Percentiles rank a stretch among this genome's conserved stretches.
Conservation (phyloP, 768 basidiomycete genomes). For the Pleurotus citrinopileatus region DNA sequence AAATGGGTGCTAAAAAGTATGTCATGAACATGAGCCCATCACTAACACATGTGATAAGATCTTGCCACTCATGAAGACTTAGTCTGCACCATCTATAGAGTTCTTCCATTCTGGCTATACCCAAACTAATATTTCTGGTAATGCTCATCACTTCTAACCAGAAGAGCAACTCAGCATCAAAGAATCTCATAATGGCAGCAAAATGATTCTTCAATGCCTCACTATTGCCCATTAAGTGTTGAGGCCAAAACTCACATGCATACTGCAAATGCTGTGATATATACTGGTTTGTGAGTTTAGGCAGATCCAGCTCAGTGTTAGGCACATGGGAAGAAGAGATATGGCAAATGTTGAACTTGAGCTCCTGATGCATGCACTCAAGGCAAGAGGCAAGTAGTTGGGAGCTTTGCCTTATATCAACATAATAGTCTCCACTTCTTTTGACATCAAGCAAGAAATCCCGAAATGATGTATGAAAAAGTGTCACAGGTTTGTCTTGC, state of each 20-base stretch:
- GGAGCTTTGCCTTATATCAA: constrained; percentile 16
- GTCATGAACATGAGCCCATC: too few relatives aligned
- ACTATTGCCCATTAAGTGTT: constrained; percentile 15
- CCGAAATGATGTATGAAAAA: constrained; percentile 31
- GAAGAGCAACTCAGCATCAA: constrained; percentile 24
- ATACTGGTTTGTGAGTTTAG: constrained; percentile 17
- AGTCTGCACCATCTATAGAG: background rate
- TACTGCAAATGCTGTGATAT: constrained; percentile 26
- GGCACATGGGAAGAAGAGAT: constrained; percentile 29
- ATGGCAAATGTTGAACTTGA: constrained; percentile 38
- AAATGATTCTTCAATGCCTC: background rate
- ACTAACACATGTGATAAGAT: too few relatives aligned
- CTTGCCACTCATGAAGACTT: background rate
- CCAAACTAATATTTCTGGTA: too few relatives aligned
- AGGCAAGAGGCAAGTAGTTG: constrained; percentile 22
- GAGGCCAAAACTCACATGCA: constrained; percentile 35
- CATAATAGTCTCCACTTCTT: constrained; percentile 21
- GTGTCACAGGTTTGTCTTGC: constrained; percentile 17
- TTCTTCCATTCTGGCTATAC: constrained; percentile 9
- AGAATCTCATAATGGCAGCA: constrained; percentile 22
- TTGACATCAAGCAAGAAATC: constrained; percentile 27
- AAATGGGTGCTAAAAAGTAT: too few relatives aligned
- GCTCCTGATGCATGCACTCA: constrained; percentile 24
- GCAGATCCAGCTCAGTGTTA: constrained; percentile 22
- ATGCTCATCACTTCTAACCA: constrained; percentile 38